phyloP scores from a whole-genome alignment of 805 yeast species.

The Metschnikowia kunwiensis region DNA sequence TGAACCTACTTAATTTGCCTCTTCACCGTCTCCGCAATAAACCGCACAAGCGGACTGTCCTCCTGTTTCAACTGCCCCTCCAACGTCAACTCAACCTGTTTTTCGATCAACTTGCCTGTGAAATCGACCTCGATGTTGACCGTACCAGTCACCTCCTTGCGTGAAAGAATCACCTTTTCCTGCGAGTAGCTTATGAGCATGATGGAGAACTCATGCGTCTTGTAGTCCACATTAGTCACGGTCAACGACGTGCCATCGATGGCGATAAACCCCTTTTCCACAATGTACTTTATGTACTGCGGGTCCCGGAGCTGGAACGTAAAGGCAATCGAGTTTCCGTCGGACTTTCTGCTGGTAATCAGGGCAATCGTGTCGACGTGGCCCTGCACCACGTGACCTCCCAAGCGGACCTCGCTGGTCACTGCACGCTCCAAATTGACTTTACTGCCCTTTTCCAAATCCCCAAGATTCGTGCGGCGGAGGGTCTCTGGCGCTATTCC shows the following conservation, averaged over 20 bases:
- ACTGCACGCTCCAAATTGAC: slow-evolving; percentile 95
- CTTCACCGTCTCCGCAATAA: slow-evolving; percentile 40
- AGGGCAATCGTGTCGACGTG: slow-evolving; percentile 89
- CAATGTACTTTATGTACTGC: slow-evolving; percentile 67
- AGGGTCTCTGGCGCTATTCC: slow-evolving; percentile 94
- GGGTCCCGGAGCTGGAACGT: slow-evolving; percentile 69
- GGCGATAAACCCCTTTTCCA: slow-evolving; percentile 91
- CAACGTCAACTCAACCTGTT: slow-evolving; percentile 66
- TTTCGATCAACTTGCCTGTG: slow-evolving; percentile 86
- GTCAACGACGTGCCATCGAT: slow-evolving; percentile 94
- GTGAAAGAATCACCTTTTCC: slow-evolving; percentile 68
- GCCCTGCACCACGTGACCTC: slow-evolving; percentile 98
- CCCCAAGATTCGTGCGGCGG: slow-evolving; percentile 72
- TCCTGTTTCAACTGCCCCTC: slow-evolving; percentile 50
- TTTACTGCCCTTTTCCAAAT: slow-evolving; percentile 50
- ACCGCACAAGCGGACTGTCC: slow-evolving; percentile 46
- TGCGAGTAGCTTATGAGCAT: slow-evolving; percentile 94
- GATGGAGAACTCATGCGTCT: slow-evolving; percentile 59
- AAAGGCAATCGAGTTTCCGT: slow-evolving; percentile 73
- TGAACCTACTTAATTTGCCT: slow-evolving; percentile 7
- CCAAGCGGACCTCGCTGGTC: slow-evolving; percentile 76
- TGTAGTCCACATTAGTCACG: slow-evolving; percentile 71
- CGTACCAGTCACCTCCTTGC: slow-evolving; percentile 54
- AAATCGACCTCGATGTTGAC: slow-evolving; percentile 95
- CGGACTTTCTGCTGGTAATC: slow-evolving; percentile 52